A percentile compares a stretch with the other conserved stretches of the same genome.
These are phyloP conservation scores for Byssochlamys sp. DNA, from an alignment of 2,329 filamentous ascomycete species.

Conservation along the genomic window DNA sequence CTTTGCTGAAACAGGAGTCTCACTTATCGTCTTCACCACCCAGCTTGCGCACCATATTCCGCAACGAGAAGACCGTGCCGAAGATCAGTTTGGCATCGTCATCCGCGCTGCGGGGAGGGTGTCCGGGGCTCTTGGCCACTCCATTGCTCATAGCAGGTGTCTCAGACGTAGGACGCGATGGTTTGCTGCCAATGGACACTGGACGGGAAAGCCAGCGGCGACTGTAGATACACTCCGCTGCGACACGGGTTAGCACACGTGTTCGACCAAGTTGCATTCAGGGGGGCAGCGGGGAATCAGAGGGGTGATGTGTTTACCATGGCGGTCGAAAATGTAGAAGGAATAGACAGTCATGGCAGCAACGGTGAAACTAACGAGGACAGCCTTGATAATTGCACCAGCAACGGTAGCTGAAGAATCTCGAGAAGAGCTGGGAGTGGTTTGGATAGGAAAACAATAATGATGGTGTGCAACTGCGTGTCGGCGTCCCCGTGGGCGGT, in stretches of 20 bases:
- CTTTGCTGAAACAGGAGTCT: slow-evolving; percentile 7
- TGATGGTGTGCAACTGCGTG: background rate
- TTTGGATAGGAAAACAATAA: background rate
- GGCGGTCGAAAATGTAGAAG: slow-evolving; percentile 97
- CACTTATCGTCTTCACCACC: slow-evolving; percentile 78
- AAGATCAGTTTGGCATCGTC: slow-evolving; percentile 97
- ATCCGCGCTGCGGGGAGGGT: slow-evolving; percentile 45
- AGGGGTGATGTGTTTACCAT: slow-evolving; percentile 54
- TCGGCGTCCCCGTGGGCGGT: background rate
- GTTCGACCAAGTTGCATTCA: background rate
- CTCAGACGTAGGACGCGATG: slow-evolving; percentile 41
- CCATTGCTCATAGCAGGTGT: slow-evolving; percentile 38
- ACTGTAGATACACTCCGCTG: slow-evolving; percentile 96
- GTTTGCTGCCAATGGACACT: slow-evolving; percentile 36
- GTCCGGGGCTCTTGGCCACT: slow-evolving; percentile 23
- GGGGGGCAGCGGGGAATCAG: background rate
- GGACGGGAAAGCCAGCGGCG: slow-evolving; percentile 65
- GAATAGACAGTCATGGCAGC: slow-evolving; percentile 80
- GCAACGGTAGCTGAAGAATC: background rate
- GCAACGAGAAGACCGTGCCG: slow-evolving; percentile 87
- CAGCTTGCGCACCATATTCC: slow-evolving; percentile 93
- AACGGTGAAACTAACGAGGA: slow-evolving; percentile 2
- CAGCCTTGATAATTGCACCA: background rate
- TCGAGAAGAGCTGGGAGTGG: background rate
- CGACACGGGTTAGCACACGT: background rate